These are phyloP conservation scores for Fusarium miscanthi DNA, from an alignment of 2,329 filamentous ascomycete genomes.

Conservation along the genomic window DNA sequence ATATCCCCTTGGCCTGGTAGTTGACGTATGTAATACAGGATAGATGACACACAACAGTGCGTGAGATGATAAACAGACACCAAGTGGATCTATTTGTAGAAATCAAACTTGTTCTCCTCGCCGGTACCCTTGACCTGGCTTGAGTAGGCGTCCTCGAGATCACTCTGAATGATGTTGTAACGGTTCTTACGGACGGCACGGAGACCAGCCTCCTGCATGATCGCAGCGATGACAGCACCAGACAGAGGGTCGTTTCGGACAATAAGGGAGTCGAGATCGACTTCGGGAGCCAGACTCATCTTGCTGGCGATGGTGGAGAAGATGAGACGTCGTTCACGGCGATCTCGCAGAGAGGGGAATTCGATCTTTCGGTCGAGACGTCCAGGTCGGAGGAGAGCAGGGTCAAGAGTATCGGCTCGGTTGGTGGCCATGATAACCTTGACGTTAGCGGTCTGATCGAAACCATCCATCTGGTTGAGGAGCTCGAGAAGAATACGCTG, in stretches of 20 bases:
- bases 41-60: constrained; percentile 31
- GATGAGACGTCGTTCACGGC: constrained; percentile 93
- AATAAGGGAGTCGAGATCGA: constrained; percentile 95
- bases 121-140: constrained; percentile 88
- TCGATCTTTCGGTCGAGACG: constrained; percentile 98
- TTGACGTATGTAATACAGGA: constrained; percentile 40
- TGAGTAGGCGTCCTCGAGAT: constrained; percentile 96
- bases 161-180: constrained; percentile 98
- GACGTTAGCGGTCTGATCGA: constrained; percentile 98
- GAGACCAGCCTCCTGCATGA: constrained; percentile 98
- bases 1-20: constrained; percentile 15
- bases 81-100: constrained; percentile 75
- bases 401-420: constrained; percentile 95
- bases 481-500: constrained; percentile 98
- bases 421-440: constrained; percentile 99
- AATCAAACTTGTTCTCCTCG: constrained; percentile 84
- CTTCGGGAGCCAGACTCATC: constrained; percentile 97
- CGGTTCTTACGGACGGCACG: constrained; percentile 96
- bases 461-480: constrained; percentile 99
- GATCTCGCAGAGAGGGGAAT: constrained; percentile 93
- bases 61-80: constrained; percentile 11
- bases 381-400: constrained; percentile 91
- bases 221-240: constrained; percentile 95
- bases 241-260: constrained; percentile 96
- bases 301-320: constrained; percentile 97